Conservation (phyloP, 495 filamentous ascomycete genomes). For the Friedmanniomyces endolithicus region DNA sequence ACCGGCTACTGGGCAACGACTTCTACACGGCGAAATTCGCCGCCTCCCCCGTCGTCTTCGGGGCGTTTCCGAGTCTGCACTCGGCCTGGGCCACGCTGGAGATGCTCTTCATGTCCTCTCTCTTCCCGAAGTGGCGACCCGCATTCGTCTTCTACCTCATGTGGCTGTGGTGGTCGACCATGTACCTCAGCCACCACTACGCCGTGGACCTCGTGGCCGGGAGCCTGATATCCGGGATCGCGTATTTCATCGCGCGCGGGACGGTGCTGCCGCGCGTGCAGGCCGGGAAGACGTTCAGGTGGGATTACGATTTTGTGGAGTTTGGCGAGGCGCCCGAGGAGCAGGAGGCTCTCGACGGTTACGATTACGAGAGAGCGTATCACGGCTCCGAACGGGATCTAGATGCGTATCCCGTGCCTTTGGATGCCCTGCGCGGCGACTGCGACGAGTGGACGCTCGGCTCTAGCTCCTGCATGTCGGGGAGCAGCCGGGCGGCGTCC, state of each 20-base stretch:
- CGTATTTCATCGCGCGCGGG: slow-evolving; percentile 67
- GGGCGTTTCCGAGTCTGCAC: slow-evolving; percentile 86
- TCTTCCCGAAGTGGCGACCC: slow-evolving; percentile 67
- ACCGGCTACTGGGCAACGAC: slow-evolving; percentile 75
- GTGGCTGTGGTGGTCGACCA: slow-evolving; percentile 98
- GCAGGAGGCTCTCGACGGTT: no score
- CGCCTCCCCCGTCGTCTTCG: slow-evolving; percentile 82
- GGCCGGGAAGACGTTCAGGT: slow-evolving; percentile 69
- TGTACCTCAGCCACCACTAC: slow-evolving; percentile 95
- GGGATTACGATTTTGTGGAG: slow-evolving; percentile 94
- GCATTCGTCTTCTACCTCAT: slow-evolving; percentile 68
- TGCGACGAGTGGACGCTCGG: slow-evolving; percentile 64
- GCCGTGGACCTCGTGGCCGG: slow-evolving; percentile 85
- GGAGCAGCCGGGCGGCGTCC: slow-evolving; percentile 27
- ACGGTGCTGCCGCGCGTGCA: slow-evolving; percentile 73
- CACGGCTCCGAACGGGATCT: slow-evolving; percentile 44
- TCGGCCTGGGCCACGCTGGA: slow-evolving; percentile 75
- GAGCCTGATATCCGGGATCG: slow-evolving; percentile 61
- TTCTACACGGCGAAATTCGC: slow-evolving; percentile 84
- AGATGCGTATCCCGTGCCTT: slow-evolving; percentile 41
- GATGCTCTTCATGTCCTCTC: slow-evolving; percentile 81
- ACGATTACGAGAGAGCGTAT: slow-evolving; percentile 40
- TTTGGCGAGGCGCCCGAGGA: slow-evolving; percentile 42
- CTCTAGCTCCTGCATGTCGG: slow-evolving; percentile 55
- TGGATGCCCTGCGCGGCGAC: slow-evolving; percentile 26